Base-by-base conservation (phyloP, 2,329 filamentous ascomycete species). In the Corniculantispora saksenae region DNA sequence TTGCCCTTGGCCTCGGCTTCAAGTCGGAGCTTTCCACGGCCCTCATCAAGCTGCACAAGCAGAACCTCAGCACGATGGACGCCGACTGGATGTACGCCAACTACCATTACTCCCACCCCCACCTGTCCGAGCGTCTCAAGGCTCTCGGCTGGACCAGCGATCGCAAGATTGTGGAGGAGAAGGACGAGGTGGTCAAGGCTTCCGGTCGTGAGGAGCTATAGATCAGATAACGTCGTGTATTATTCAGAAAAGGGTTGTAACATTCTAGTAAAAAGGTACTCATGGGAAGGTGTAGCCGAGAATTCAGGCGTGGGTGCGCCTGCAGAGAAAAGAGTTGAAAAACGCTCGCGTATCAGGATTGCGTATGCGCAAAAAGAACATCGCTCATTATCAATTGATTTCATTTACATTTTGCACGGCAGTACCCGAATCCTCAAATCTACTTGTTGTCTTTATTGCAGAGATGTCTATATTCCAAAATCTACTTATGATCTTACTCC, bases 41-140 rank as follows among this genome's bases (percentile, higher is more conserved):
- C 25, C 86, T 99, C 68, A 93, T 99, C 81, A 97, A 97, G 83
- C 91, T 99, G 61, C 96, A 99, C 81, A 93, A 97, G 74, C 94
- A 98, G 83, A 99, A 99, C 76, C 85, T 99, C 70, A 97, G 93
- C 79, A 96, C 92, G 67, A 98, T 99, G 94, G 95, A 99, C 73
- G 95, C 95, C 32, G 96, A 99, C 80, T 97, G 92, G 91, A 89
- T 97, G 86, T 99, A 97, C 79, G 95, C 95, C 62, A 96, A 91
- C 80, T 99, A 98, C 84, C 94, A 99, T 82, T 97, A 96, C 84
- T 97, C 94, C 27, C 95, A 99, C 80, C 95, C 95, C 1, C 97
- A 98, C 70, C 83, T 99, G 70, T 91, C 94, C 1, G 96, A 99
- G 85, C 89, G 95, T 73, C 84, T 99, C 72, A 92, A 91, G 78